Percentiles rank a stretch among this genome's conserved stretches.
phyloP scores from a whole-genome alignment of 495 filamentous ascomycete genomes.

The Aspergillus saccharolyticus region DNA sequence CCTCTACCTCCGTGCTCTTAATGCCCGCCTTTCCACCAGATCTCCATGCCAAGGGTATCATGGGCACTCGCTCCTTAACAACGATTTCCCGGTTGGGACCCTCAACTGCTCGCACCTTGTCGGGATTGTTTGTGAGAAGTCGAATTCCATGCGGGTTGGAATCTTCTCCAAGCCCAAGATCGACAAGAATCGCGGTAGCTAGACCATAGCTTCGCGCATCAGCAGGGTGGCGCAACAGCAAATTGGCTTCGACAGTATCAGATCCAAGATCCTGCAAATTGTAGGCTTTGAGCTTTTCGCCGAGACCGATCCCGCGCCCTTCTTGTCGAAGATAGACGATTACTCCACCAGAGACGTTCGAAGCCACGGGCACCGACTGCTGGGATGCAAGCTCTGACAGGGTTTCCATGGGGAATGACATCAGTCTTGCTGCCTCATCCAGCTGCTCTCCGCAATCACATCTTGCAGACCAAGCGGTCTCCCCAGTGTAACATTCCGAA shows the following conservation, averaged over 20 bases:
- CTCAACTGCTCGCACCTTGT: slow-evolving; percentile 92
- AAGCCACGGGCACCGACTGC: slow-evolving; percentile 36
- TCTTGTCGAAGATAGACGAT: slow-evolving; percentile 96
- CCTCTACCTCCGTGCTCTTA: slow-evolving; percentile 80
- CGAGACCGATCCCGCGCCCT: slow-evolving; percentile 88
- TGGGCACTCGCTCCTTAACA: slow-evolving; percentile 85
- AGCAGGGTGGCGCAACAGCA: slow-evolving; percentile 85
- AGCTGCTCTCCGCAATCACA: slow-evolving; percentile 98
- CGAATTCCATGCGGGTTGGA: slow-evolving; percentile 61
- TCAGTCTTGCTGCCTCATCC: slow-evolving; percentile 89
- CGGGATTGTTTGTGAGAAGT: slow-evolving; percentile 95
- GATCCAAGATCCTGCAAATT: slow-evolving; percentile 93
- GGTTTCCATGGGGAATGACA: slow-evolving; percentile 66
- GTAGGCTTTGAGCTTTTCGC: slow-evolving; percentile 96
- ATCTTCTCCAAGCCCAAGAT: slow-evolving; percentile 66
- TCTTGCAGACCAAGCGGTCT: slow-evolving; percentile 94
- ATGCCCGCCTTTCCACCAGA: slow-evolving; percentile 75
- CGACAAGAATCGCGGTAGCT: slow-evolving; percentile 87
- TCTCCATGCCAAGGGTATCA: slow-evolving; percentile 95
- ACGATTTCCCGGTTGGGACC: slow-evolving; percentile 80
- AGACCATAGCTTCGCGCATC: slow-evolving; percentile 92
- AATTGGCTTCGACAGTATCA: slow-evolving; percentile 94
- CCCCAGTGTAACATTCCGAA: slow-evolving; percentile 97
- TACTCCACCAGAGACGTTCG: slow-evolving; percentile 67
- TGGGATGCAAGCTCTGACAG: slow-evolving; percentile 30